Conservation (phyloP, 2,329 filamentous ascomycete genomes). For the Cladophialophora psammophila region DNA sequence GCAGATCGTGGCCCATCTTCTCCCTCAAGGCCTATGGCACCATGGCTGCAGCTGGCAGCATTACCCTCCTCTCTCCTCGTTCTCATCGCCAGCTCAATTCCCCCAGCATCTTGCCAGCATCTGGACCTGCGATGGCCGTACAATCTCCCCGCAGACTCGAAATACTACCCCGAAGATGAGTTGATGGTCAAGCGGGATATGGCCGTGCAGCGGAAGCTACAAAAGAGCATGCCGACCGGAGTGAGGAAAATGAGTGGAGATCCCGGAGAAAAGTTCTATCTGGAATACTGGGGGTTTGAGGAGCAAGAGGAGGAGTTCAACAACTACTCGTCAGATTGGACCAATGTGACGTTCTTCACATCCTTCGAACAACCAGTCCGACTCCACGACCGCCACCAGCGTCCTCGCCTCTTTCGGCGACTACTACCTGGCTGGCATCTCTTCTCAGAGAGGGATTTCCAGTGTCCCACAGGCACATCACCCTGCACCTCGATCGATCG, state of each 20-base stretch:
- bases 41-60: slow-evolving; percentile 29
- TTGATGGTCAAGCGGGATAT: slow-evolving; percentile 40
- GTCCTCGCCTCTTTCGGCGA: slow-evolving; percentile 13
- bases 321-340: slow-evolving; percentile 14
- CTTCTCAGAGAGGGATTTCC: slow-evolving; percentile 55
- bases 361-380: slow-evolving; percentile 27
- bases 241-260: slow-evolving; percentile 56
- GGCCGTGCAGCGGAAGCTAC: slow-evolving; percentile 44
- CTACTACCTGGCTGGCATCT: slow-evolving; percentile 29
- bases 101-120: slow-evolving; percentile 20
- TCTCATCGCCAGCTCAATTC: slow-evolving; percentile 20
- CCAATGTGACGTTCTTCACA: slow-evolving; percentile 18
- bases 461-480: slow-evolving; percentile 64
- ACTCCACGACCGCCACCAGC: slow-evolving; percentile 20
- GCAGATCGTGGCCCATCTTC: neutral
- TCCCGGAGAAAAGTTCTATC: slow-evolving; percentile 57
- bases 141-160: slow-evolving; percentile 37
- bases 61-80: slow-evolving; percentile 31
- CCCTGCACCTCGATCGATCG: slow-evolving; percentile 63
- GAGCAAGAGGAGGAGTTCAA: slow-evolving; percentile 25
- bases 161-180: slow-evolving; percentile 43
- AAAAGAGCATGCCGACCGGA: slow-evolving; percentile 40
- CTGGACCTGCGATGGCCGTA: slow-evolving; percentile 35
- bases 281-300: slow-evolving; percentile 54
- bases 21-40: slow-evolving; percentile 23